Evolutionary conservation across 2,329 filamentous ascomycete genomes (phyloP).

Genomic region (Pseudogymnoascus sp.): DNA sequence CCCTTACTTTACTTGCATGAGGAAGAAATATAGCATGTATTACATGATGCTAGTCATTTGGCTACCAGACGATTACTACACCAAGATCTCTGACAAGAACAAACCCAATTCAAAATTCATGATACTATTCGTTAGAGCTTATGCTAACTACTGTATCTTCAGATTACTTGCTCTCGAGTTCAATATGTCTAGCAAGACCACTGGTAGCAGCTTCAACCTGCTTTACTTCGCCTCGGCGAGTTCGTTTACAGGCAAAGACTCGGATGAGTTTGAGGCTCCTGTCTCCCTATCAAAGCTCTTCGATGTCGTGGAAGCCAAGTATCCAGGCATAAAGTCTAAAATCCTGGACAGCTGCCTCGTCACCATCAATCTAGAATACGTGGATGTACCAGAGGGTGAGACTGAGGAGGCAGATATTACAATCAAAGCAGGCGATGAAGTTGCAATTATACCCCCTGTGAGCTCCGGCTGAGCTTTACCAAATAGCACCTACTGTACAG

Average conservation of each 20-base stretch:
- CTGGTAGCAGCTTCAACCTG: constrained; percentile 49
- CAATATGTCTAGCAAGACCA: constrained; percentile 2
- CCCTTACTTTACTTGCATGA: constrained; percentile 21
- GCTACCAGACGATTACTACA: constrained; percentile 47
- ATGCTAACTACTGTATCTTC: constrained; percentile 13
- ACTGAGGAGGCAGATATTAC: constrained; percentile 35
- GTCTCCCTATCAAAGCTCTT: constrained; percentile 56
- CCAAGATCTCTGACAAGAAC: constrained; percentile 61
- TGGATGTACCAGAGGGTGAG: constrained; percentile 49
- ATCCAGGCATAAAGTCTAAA: constrained; percentile 59
- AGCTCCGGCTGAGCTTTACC: constrained; percentile 59
- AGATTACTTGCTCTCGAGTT: constrained; percentile 9
- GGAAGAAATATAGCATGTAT: constrained; percentile 35
- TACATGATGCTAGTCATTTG: constrained; percentile 36
- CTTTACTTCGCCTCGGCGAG: constrained; percentile 75
- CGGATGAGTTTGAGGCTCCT: constrained; percentile 59
- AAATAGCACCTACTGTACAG: not conserved
- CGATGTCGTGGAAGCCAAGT: constrained; percentile 55
- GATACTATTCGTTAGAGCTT: not conserved
- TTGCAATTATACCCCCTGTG: constrained; percentile 80
- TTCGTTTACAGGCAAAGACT: constrained; percentile 60
- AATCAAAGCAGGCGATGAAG: constrained; percentile 69
- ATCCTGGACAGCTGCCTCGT: constrained; percentile 67
- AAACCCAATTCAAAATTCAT: not conserved
- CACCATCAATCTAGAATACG: constrained; percentile 74